A percentile compares a stretch with the other conserved stretches of the same genome.
Conservation (phyloP, 2,329 filamentous ascomycete species). For the Sclerotinia minor region DNA sequence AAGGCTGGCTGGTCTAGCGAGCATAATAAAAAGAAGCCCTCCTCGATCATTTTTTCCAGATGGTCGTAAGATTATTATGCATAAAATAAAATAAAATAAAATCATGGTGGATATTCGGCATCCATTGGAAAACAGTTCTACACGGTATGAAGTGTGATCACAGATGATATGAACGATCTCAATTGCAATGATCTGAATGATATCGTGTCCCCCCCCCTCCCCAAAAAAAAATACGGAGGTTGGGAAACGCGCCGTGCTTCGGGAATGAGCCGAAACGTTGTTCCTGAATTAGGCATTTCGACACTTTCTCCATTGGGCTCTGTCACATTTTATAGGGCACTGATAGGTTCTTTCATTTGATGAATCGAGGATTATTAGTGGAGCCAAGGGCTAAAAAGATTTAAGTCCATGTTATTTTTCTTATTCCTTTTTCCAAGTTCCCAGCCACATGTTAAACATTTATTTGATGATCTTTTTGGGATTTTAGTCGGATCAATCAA, state of each 20-base stretch:
- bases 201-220: background rate
- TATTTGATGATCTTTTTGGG: background rate
- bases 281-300: constrained; percentile 11
- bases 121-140: background rate
- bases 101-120: background rate
- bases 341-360: background rate
- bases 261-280: background rate
- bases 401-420: background rate
- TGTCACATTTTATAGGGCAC: background rate
- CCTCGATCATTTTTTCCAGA: background rate
- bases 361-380: background rate
- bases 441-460: constrained; percentile 25
- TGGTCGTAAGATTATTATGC: too few relatives aligned
- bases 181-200: background rate
- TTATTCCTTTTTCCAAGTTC: background rate
- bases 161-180: too few relatives aligned
- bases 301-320: background rate
- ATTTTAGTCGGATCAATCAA: too few relatives aligned
- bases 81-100: background rate
- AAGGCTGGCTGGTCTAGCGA: background rate
- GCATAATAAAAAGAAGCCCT: background rate
- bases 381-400: background rate
- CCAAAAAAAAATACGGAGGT: constrained; percentile 15
- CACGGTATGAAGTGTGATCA: background rate
- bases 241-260: constrained; percentile 12